Percentiles rank a stretch among this genome's conserved stretches.
phyloP scores from a whole-genome alignment of 2,329 filamentous ascomycete genomes.

The Trichophyton simii region DNA sequence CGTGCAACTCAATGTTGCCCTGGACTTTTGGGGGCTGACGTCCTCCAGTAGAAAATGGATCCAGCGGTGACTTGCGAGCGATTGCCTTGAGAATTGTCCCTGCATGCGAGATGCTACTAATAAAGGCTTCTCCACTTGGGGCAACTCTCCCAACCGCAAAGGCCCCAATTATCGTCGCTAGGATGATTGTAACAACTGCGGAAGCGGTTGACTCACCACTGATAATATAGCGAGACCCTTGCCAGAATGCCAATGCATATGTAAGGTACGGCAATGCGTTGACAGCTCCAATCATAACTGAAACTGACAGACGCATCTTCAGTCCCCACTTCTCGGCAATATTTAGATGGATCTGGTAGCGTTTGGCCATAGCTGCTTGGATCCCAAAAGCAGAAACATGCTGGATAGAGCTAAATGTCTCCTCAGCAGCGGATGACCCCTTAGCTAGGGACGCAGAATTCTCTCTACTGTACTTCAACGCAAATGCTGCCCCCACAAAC shows the following conservation, averaged over 20 bases:
- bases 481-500: constrained; percentile 32
- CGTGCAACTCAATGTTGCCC: constrained; percentile 23
- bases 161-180: constrained; percentile 38
- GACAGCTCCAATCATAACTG: constrained; percentile 44
- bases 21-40: constrained; percentile 21
- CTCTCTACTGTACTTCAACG: constrained; percentile 33
- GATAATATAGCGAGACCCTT: constrained; percentile 46
- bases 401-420: constrained; percentile 44
- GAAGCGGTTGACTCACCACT: constrained; percentile 39
- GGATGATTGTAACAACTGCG: constrained; percentile 44
- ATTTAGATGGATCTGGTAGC: constrained; percentile 39
- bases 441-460: constrained; percentile 41
- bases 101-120: constrained; percentile 35
- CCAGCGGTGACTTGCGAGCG: constrained; percentile 31
- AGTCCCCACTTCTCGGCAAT: constrained; percentile 40
- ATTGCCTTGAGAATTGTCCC: constrained; percentile 12
- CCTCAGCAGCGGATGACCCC: constrained; percentile 48
- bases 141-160: constrained; percentile 46
- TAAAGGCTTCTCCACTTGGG: constrained; percentile 43
- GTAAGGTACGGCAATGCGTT: constrained; percentile 54
- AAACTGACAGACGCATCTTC: constrained; percentile 44
- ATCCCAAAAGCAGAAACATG: constrained; percentile 51
- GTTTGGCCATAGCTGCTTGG: constrained; percentile 42
- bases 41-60: constrained; percentile 16
- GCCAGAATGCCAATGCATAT: constrained; percentile 53